Conservation (phyloP, 768 basidiomycete species). For the Podaxis sp. region DNA sequence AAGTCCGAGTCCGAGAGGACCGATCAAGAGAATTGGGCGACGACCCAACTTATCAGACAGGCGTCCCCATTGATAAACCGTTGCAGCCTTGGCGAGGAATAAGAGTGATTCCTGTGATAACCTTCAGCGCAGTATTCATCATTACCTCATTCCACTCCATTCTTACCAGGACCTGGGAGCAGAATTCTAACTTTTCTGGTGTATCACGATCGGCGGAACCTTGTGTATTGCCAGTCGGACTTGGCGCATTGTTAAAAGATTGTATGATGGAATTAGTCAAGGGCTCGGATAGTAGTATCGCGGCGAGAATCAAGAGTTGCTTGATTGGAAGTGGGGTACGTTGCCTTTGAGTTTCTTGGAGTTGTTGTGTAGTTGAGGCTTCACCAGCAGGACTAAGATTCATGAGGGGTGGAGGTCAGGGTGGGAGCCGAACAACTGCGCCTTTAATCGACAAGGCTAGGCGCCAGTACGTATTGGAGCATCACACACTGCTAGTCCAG, state of each 20-base stretch:
- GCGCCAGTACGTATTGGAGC: not conserved
- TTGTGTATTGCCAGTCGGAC: constrained; percentile 34
- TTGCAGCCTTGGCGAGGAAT: constrained; percentile 14
- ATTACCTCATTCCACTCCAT: not conserved
- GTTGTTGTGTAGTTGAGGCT: not conserved
- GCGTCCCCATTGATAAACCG: constrained; percentile 14
- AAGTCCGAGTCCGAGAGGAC: constrained; percentile 39
- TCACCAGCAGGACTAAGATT: not conserved
- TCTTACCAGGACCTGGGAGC: constrained; percentile 45
- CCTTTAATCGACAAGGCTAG: not conserved
- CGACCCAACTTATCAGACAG: constrained; percentile 15
- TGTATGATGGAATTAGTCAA: constrained; percentile 43
- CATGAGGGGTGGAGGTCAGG: not conserved
- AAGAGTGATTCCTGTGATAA: constrained; percentile 12
- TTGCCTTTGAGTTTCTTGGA: not conserved
- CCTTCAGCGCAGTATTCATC: not conserved
- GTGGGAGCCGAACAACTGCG: not conserved
- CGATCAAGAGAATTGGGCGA: constrained; percentile 29
- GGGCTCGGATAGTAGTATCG: constrained; percentile 44
- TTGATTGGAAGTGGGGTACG: constrained; percentile 39
- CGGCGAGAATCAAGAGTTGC: constrained; percentile 37
- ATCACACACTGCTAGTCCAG: not conserved
- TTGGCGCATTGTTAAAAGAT: constrained; percentile 37
- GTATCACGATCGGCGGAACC: constrained; percentile 43
- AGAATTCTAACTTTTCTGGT: constrained; percentile 38